Conservation (phyloP, 2,329 filamentous ascomycete species). For the Fusarium temperatum region DNA sequence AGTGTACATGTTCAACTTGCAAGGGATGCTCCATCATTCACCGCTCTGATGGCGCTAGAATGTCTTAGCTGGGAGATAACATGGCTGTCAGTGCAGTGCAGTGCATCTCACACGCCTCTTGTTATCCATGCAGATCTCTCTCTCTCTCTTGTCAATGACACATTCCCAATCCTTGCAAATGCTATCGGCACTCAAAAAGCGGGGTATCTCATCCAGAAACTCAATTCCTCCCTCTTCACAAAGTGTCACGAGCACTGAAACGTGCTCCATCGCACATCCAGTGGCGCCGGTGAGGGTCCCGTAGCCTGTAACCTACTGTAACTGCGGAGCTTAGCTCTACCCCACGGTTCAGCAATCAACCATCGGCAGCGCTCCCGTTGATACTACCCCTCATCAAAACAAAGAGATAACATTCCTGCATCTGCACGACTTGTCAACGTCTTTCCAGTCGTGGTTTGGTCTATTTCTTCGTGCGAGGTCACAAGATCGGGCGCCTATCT, state of each 20-base stretch:
- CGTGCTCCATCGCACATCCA: not conserved
- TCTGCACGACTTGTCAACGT: conserved; percentile 26
- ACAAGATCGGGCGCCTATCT: not conserved
- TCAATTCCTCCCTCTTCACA: not conserved
- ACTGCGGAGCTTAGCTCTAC: conserved; percentile 1
- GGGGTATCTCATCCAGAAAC: not conserved
- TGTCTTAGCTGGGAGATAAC: not conserved
- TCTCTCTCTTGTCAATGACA: not conserved
- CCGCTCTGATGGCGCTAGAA: not conserved
- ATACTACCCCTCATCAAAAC: conserved; percentile 11
- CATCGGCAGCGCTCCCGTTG: conserved; percentile 25
- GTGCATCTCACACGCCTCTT: not conserved
- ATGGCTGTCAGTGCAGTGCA: not conserved
- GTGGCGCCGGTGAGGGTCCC: conserved; percentile 12
- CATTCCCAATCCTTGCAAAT: not conserved
- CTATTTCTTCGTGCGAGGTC: not conserved
- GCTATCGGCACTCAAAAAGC: not conserved
- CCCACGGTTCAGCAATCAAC: not conserved
- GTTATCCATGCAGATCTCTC: not conserved
- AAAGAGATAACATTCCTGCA: conserved; percentile 15
- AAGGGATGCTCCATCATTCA: not conserved
- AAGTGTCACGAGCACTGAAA: not conserved
- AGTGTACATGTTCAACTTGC: not conserved
- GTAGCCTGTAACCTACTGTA: not conserved
- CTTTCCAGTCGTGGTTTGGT: conserved; percentile 28